Conservation (phyloP, 441 rosid genomes). For the Lepidium campestre region DNA sequence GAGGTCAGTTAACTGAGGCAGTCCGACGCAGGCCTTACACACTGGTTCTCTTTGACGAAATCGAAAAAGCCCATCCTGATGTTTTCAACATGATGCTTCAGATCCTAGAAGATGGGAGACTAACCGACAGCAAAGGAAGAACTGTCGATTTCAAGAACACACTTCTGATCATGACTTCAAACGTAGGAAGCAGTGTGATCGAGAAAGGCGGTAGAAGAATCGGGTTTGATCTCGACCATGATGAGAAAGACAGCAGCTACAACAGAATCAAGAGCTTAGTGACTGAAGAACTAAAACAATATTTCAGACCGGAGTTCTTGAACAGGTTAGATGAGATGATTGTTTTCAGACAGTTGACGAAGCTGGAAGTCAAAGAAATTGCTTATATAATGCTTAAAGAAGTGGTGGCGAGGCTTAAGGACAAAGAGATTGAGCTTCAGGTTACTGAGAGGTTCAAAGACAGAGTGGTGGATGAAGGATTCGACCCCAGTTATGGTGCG, state of each 20-base stretch:
- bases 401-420: constrained; percentile 73
- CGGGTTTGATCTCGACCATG: constrained; percentile 91
- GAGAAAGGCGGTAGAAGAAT: constrained; percentile 91
- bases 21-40: constrained; percentile 94
- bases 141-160: constrained; percentile 97
- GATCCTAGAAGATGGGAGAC: constrained; percentile 93
- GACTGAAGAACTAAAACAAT: constrained; percentile 82
- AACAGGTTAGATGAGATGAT: constrained; percentile 97
- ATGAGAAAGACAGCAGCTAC: constrained; percentile 90
- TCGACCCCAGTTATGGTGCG: constrained; percentile 93
- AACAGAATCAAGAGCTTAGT: constrained; percentile 91
- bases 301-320: constrained; percentile 92
- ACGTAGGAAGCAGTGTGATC: constrained; percentile 92
- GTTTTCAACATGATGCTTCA: constrained; percentile 99
- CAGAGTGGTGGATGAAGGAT: constrained; percentile 92
- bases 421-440: constrained; percentile 85
- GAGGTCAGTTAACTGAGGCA: constrained; percentile 96
- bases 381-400: constrained; percentile 94
- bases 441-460: constrained; percentile 91
- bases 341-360: constrained; percentile 91
- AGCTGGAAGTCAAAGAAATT: constrained; percentile 91
- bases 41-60: constrained; percentile 88
- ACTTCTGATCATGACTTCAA: constrained; percentile 93
- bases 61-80: constrained; percentile 97
- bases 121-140: constrained; percentile 98